phyloP scores from a whole-genome alignment of 306 rosid genomes.

The Calophaca sinica region DNA sequence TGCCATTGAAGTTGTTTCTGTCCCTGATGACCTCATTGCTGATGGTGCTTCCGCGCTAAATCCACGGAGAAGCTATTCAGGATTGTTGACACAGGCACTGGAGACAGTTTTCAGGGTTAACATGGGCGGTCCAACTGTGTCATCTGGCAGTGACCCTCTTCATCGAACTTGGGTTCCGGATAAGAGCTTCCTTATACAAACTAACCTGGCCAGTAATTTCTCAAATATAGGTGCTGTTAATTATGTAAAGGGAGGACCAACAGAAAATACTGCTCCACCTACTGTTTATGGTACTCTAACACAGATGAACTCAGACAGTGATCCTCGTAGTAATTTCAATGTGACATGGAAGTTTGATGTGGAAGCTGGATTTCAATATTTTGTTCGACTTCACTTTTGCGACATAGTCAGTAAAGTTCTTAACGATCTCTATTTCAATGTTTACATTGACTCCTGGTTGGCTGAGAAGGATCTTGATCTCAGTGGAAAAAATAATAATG shows the following conservation, averaged over 20 bases:
- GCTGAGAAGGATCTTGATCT: conserved; percentile 67
- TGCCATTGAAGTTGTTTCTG: conserved; percentile 90
- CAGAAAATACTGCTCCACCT: conserved; percentile 68
- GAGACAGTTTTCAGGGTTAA: conserved; percentile 89
- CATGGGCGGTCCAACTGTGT: conserved; percentile 88
- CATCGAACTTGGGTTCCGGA: conserved; percentile 84
- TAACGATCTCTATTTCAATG: conserved; percentile 75
- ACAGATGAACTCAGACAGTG: conserved; percentile 54
- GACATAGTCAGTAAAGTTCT: conserved; percentile 68
- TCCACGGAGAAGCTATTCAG: conserved; percentile 48
- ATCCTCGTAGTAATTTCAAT: conserved; percentile 72
- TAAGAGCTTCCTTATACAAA: conserved; percentile 50
- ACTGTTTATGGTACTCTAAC: conserved; percentile 81
- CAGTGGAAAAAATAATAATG: conserved; percentile 15
- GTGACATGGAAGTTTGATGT: conserved; percentile 82
- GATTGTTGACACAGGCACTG: conserved; percentile 59
- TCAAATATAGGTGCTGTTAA: conserved; percentile 67
- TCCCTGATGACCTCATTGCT: conserved; percentile 71
- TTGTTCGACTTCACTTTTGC: conserved; percentile 87
- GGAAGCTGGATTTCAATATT: conserved; percentile 78
- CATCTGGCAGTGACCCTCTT: conserved; percentile 66
- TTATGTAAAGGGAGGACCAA: conserved; percentile 56
- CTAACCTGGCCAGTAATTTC: conserved; percentile 49
- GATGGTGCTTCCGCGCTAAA: conserved; percentile 54
- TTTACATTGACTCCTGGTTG: conserved; percentile 61